A percentile compares a stretch with the other conserved stretches of the same genome.
Conservation (phyloP, 805 yeast species). For the Wickerhamiella cacticola region DNA sequence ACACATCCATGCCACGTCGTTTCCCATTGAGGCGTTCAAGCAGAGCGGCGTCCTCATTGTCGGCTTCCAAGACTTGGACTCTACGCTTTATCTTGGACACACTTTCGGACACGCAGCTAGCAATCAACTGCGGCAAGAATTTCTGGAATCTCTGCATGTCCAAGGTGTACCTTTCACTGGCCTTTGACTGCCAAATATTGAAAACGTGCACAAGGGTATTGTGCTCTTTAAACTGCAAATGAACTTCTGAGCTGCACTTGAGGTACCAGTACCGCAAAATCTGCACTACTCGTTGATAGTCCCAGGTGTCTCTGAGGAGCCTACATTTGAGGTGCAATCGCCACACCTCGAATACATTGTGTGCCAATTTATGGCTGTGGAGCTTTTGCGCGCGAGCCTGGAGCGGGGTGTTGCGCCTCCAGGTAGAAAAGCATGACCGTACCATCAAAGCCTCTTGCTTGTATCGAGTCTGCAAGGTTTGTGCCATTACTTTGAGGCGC, state of each 20-base stretch:
- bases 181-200: background rate
- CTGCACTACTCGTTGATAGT: background rate
- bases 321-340: background rate
- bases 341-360: background rate
- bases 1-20: too few relatives aligned
- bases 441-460: background rate
- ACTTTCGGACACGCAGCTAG: background rate
- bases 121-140: background rate
- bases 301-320: background rate
- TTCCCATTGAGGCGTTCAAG: too few relatives aligned
- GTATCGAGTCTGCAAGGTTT: background rate
- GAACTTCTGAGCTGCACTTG: background rate
- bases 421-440: background rate
- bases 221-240: background rate
- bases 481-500: background rate
- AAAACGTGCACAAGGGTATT: background rate
- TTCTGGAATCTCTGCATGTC: too few relatives aligned
- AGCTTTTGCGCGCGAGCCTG: background rate
- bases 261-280: background rate
- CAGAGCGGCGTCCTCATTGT: background rate
- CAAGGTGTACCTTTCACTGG: too few relatives aligned
- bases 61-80: background rate
- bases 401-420: background rate
- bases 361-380: background rate
- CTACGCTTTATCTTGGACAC: too few relatives aligned